Percentiles rank a stretch among this genome's conserved stretches.
These are phyloP conservation scores for Chytriomyces confervae DNA, from an alignment of 192 early-diverging fungal genomes.

Conservation along the genomic window DNA sequence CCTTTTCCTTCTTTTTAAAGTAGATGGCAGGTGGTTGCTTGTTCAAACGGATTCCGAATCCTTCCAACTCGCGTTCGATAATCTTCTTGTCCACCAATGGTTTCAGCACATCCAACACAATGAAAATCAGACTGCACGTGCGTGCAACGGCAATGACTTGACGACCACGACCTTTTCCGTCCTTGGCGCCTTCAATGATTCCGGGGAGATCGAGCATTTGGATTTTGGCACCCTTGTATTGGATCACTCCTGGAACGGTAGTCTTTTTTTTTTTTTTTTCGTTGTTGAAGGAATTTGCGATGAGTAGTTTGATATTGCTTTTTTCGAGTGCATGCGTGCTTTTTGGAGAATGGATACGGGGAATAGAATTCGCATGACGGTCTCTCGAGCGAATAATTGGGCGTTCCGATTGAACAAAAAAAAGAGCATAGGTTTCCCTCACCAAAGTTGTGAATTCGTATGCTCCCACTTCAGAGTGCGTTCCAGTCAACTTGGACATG, in stretches of 20 bases:
- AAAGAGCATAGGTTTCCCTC: conserved; percentile 28
- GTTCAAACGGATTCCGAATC: conserved; percentile 96
- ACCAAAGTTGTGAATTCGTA: conserved; percentile 99
- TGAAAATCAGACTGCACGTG: conserved; percentile 95
- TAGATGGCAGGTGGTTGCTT: conserved; percentile 94
- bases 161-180: conserved; percentile 98
- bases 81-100: conserved; percentile 92
- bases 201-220: conserved; percentile 99
- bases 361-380: too few relatives aligned
- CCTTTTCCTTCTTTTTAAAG: conserved; percentile 98
- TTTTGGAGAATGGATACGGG: too few relatives aligned
- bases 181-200: conserved; percentile 98
- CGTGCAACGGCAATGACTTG: conserved; percentile 97
- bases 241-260: conserved; percentile 93
- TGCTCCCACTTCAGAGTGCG: conserved; percentile 93
- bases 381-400: too few relatives aligned
- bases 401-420: too few relatives aligned
- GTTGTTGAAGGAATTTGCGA: too few relatives aligned
- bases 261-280: not conserved
- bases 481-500: conserved; percentile 96
- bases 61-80: conserved; percentile 97
- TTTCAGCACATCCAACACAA: conserved; percentile 97
- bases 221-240: conserved; percentile 98
- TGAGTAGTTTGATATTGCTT: too few relatives aligned
- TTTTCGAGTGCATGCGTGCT: too few relatives aligned